Conservation (phyloP, 2,329 filamentous ascomycete genomes). For the Coniochaeta sp. region DNA sequence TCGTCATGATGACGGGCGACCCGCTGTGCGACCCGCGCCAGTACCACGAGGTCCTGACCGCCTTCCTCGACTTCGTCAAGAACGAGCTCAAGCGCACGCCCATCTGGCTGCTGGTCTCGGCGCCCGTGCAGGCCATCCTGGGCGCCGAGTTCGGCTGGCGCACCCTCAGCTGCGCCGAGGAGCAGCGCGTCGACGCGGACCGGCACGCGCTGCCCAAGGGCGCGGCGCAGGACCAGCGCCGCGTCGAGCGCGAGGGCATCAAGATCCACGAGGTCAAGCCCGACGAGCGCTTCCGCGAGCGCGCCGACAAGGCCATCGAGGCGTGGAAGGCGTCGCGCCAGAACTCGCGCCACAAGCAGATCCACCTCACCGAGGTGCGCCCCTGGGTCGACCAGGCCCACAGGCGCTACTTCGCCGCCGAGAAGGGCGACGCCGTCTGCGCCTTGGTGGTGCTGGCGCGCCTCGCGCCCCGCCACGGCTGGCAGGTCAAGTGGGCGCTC, state of each 20-base stretch:
- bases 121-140: conserved; percentile 71
- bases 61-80: conserved; percentile 69
- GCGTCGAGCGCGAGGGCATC: conserved; percentile 76
- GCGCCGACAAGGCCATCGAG: conserved; percentile 64
- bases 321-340: conserved; percentile 74
- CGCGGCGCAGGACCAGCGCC: conserved; percentile 68
- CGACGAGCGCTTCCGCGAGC: conserved; percentile 61
- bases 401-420: conserved; percentile 77
- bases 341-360: conserved; percentile 60
- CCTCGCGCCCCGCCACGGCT: conserved; percentile 72
- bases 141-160: conserved; percentile 79
- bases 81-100: conserved; percentile 53
- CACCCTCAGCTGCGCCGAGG: conserved; percentile 78
- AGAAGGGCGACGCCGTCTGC: conserved; percentile 63
- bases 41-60: conserved; percentile 63
- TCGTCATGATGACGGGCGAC: conserved; percentile 79
- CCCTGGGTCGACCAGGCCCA: conserved; percentile 83
- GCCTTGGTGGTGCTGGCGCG: conserved; percentile 79
- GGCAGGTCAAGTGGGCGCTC: conserved; percentile 94
- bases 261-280: conserved; percentile 67
- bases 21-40: conserved; percentile 77
- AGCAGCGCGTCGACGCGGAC: conserved; percentile 79
- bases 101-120: conserved; percentile 82
- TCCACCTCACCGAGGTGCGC: conserved; percentile 82
- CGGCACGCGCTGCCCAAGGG: conserved; percentile 44